Percentiles rank a stretch among this genome's conserved stretches.
phyloP scores from a whole-genome alignment of 2,329 filamentous ascomycete species.

The Gaeumannomyces tritici region DNA sequence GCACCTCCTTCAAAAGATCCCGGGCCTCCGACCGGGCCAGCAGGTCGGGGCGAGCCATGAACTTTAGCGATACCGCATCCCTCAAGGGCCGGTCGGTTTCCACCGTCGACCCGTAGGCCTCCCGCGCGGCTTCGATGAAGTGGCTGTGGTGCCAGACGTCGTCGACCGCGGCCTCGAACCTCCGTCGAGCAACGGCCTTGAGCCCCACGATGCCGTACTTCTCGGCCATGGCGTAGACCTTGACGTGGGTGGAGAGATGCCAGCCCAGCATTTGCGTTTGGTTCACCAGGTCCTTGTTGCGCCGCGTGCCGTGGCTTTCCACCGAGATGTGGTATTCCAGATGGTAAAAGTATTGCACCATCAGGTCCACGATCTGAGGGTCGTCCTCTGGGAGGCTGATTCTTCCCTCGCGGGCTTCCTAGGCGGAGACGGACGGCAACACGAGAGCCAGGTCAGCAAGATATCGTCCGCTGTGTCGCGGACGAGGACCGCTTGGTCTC shows the following conservation, averaged over 20 bases:
- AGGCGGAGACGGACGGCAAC: too few relatives aligned
- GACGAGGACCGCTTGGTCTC: background rate
- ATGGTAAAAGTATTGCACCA: background rate
- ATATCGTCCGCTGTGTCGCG: too few relatives aligned
- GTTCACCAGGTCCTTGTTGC: too few relatives aligned
- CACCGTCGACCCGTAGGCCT: background rate
- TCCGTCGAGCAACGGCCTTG: background rate
- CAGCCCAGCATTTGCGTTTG: background rate
- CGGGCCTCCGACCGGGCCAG: background rate
- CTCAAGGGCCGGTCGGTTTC: background rate
- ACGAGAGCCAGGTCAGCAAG: too few relatives aligned
- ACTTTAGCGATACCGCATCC: background rate
- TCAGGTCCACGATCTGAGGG: background rate
- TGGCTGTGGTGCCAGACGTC: background rate
- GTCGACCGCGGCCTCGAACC: background rate
- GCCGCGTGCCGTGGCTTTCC: too few relatives aligned
- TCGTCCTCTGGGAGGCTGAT: background rate
- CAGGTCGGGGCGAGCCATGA: background rate
- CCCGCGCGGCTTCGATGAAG: background rate
- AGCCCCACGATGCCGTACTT: background rate
- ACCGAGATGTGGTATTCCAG: background rate
- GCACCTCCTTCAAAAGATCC: background rate
- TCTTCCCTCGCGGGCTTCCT: background rate
- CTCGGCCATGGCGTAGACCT: background rate
- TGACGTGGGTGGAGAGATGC: background rate